These are phyloP conservation scores for Tarenaya hassleriana DNA, from an alignment of 345 rosid species.

Conservation along the genomic window DNA sequence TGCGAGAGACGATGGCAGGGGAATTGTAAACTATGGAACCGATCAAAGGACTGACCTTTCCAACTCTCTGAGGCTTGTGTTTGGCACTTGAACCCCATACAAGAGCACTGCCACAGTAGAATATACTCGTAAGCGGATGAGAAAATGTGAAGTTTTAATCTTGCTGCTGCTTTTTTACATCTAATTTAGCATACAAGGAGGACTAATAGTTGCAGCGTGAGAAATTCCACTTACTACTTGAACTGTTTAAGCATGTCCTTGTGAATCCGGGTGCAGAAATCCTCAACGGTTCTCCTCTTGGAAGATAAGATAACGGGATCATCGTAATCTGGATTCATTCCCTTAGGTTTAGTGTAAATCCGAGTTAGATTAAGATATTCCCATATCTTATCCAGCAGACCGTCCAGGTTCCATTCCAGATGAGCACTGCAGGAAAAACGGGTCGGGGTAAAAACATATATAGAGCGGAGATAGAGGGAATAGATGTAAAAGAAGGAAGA, in stretches of 20 bases:
- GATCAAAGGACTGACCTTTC: slow-evolving; percentile 90
- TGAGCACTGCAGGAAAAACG: slow-evolving; percentile 53
- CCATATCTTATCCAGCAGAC: slow-evolving; percentile 87
- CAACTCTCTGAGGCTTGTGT: slow-evolving; percentile 99
- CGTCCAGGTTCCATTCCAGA: slow-evolving; percentile 96
- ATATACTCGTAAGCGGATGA: not conserved
- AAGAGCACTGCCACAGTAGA: slow-evolving; percentile 52
- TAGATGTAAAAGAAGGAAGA: no score
- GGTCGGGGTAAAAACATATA: not conserved
- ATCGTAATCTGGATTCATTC: slow-evolving; percentile 95
- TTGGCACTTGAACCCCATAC: slow-evolving; percentile 98
- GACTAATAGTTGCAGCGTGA: no score
- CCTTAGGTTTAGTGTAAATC: slow-evolving; percentile 92
- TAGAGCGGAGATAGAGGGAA: no score
- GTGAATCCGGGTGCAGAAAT: slow-evolving; percentile 80
- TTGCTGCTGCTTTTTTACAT: no score
- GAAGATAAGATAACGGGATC: slow-evolving; percentile 93
- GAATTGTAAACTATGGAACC: no score
- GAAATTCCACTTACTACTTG: slow-evolving; percentile 67
- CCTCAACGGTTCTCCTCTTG: slow-evolving; percentile 81
- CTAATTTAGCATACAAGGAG: no score
- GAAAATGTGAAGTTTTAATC: no score
- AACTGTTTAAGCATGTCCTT: slow-evolving; percentile 92
- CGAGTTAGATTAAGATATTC: slow-evolving; percentile 88
- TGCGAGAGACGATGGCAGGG: no score